A percentile compares a stretch with the other conserved stretches of the same genome.
Conservation (phyloP, 305 asterid species). For the Andrographis paniculata region DNA sequence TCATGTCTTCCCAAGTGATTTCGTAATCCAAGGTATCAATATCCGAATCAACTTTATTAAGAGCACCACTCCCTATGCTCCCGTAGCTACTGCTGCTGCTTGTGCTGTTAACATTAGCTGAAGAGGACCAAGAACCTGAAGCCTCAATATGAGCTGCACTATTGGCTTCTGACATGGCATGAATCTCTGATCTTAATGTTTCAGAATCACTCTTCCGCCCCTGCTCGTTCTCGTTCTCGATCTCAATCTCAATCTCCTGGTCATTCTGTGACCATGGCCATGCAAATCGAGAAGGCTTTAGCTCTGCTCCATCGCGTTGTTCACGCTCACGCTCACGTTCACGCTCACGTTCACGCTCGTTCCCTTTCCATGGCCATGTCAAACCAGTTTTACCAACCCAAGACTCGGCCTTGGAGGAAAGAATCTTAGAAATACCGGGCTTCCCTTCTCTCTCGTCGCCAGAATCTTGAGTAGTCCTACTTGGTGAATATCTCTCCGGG, state of each 20-base stretch:
- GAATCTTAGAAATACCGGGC: conserved; percentile 57
- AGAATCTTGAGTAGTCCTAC: conserved; percentile 48
- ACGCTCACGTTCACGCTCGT: too few species aligned
- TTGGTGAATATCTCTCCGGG: conserved; percentile 43
- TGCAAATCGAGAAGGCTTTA: conserved; percentile 44
- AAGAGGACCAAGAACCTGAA: conserved; percentile 81
- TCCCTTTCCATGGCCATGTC: conserved; percentile 89
- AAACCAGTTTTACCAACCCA: conserved; percentile 66
- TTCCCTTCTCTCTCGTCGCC: conserved; percentile 70
- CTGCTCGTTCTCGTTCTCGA: too few species aligned
- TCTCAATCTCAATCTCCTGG: too few species aligned
- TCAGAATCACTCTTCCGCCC: conserved; percentile 35
- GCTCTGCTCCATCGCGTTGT: conserved; percentile 51
- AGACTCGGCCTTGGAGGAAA: conserved; percentile 82
- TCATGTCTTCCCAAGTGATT: conserved; percentile 93
- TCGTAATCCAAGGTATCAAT: conserved; percentile 78
- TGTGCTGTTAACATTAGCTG: conserved; percentile 70
- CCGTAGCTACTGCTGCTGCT: conserved; percentile 90
- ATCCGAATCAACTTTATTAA: conserved; percentile 62
- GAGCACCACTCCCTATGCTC: conserved; percentile 64
- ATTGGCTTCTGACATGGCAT: conserved; percentile 30
- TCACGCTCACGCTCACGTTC: too few species aligned
- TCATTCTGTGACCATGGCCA: conserved; percentile 73
- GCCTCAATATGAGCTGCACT: conserved; percentile 49
- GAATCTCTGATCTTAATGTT: conserved; percentile 41